Evolutionary conservation across 352 stramenopile genomes (phyloP), one percentile per base, ranked within the genome.

Genomic region (Pythium brassicae): DNA sequence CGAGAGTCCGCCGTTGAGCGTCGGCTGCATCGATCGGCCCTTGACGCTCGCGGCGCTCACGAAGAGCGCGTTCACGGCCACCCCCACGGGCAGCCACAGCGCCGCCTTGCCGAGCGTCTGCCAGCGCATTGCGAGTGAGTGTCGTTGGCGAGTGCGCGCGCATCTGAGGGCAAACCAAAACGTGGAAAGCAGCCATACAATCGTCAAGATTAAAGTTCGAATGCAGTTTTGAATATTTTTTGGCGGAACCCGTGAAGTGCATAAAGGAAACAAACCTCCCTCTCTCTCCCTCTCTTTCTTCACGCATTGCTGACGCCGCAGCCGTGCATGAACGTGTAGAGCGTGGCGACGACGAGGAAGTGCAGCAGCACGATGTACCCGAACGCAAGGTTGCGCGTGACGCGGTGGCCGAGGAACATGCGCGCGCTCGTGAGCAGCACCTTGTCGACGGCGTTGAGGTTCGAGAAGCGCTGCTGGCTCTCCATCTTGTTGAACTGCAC

Each of bases 401-500:
- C 83, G 12, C 81, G 83, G 61, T 95, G 82, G 35, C 76, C 77
- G 43, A 96, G 57, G 26, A 96, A 77, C 65, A 96, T 63, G 42
- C 79, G 79, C 48, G 89, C 88, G 37, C 79, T 94, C 50, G 83
- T 93, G 39, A 97, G 74, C 52, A 95, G 62, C 59, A 97, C 95
- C 58, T 95, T 96, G 66, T 97, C 89, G 53, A 95, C 81, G 6
- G 89, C 73, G 54, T 91, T 96, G 49, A 97, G 77, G 59, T 97
- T 93, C 59, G 87, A 83, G 57, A 91, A 93, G 46, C 90, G 90
- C 63, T 92, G 83, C 61, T 95, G 83, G 39, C 63, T 83, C 72
- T 97, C 89, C 63, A 90, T 80, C 66, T 91, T 87, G 68, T 93
- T 95, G 63, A 97, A 96, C 58, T 96, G 84, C 50, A 87, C 83